Evolutionary conservation across 306 rosid species (phyloP), one percentile per base, ranked within the genome.

Genomic region (Crotalaria pallida): DNA sequence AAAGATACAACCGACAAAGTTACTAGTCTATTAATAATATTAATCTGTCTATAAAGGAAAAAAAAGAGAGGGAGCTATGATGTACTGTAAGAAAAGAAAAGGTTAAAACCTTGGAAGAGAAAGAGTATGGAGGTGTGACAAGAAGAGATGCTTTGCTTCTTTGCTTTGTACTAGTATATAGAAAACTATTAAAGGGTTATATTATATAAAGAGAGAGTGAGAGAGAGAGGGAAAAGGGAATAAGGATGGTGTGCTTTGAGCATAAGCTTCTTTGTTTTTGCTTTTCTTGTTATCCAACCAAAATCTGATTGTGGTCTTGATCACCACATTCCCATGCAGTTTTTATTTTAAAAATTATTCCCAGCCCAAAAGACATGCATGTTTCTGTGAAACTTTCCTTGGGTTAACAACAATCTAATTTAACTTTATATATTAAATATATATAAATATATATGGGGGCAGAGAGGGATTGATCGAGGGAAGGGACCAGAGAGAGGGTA

Each of bases 71-170:
- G 80, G 19, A 80, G 81, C 70, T 76, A 71, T 74, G 84, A 71
- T 74, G 84, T 78, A 83, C 74, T 76, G 68, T 57, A 81, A 85
- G 86, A 71, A 81, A 91, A 82, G 89, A 82, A 84, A 90, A 84
- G 84, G 82, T 79, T 83, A 59, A 84, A 85, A 77, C 91, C 91
- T 94, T 94, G 71, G 86, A 81, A 87, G 87, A 83, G 84, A 85
- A 84, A 87, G 43, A 74, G 40, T 55, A 77, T 81, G 77, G 85
- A 53, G 71, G 78, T 72, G 85, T 2, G 79, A 81, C 71, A 66
- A 60, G 76, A 64, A 19, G 44, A 80, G 83, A 89, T 85, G 95
- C 92, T 80, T 90, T 88, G 87, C 92, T 89, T 88, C 59, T 79
- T 78, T 84, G 80, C 79, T 79, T 85, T 79, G 78, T 75, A n/a